phyloP scores from a whole-genome alignment of 1,284 basidiomycete genomes.

The Agroathelia rolfsii region DNA sequence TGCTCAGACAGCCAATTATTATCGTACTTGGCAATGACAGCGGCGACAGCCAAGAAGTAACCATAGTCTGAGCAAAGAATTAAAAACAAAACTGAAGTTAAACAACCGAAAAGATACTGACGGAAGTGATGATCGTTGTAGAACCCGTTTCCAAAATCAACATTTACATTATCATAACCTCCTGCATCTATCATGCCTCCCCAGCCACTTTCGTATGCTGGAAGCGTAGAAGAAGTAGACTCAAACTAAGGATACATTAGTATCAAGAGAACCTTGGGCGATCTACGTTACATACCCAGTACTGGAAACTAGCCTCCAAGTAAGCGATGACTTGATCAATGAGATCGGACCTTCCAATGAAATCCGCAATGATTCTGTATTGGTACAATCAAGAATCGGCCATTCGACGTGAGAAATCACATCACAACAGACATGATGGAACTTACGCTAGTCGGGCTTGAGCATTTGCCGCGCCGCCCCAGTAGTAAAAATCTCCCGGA shows the following conservation, averaged over 20 bases:
- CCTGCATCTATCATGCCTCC: constrained; percentile 24
- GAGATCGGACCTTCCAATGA: constrained; percentile 21
- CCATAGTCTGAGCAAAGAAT: too few relatives aligned
- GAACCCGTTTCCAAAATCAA: constrained; percentile 26
- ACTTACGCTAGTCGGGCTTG: constrained; percentile 22
- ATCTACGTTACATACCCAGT: constrained; percentile 13
- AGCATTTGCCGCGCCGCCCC: constrained; percentile 20
- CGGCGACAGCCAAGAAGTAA: constrained; percentile 22
- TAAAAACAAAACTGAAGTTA: too few relatives aligned
- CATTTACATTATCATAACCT: constrained; percentile 20
- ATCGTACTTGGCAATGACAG: constrained; percentile 22
- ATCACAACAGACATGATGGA: too few relatives aligned
- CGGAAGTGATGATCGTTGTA: constrained; percentile 28
- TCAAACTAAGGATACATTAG: constrained; percentile 15
- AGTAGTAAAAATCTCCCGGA: constrained; percentile 25
- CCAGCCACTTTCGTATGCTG: constrained; percentile 27
- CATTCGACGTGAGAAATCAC: too few relatives aligned
- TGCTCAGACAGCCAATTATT: too few relatives aligned
- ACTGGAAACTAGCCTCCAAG: constrained; percentile 15
- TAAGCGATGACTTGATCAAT: constrained; percentile 18
- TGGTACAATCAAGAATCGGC: too few relatives aligned
- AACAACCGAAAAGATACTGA: too few relatives aligned
- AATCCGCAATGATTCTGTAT: constrained; percentile 23
- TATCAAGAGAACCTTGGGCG: not conserved
- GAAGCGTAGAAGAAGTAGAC: constrained; percentile 15